phyloP scores from a whole-genome alignment of 306 rosid genomes.

The Prinsepia uniflora region DNA sequence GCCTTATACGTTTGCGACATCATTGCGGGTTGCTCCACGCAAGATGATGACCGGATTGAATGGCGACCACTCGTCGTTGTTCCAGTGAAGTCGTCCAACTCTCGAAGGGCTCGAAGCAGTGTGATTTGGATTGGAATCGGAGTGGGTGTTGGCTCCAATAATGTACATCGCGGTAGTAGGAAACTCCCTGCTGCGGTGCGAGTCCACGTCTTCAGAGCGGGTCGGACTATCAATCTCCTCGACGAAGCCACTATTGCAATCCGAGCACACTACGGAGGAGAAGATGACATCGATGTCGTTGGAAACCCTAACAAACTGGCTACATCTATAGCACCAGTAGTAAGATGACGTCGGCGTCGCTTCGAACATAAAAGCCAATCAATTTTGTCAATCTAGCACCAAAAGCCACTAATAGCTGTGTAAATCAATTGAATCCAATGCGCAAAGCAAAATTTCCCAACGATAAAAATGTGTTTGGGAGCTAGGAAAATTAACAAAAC shows the following conservation, averaged over 20 bases:
- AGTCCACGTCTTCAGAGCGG: slow-evolving; percentile 26
- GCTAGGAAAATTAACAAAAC: slow-evolving; percentile 18
- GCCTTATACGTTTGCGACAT: slow-evolving; percentile 27
- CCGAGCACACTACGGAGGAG: slow-evolving; percentile 42
- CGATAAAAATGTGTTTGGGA: slow-evolving; percentile 14
- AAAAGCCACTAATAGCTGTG: background rate
- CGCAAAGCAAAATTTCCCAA: background rate
- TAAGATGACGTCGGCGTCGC: slow-evolving; percentile 30
- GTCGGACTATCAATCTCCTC: slow-evolving; percentile 48
- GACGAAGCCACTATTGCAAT: slow-evolving; percentile 59
- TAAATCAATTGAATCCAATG: background rate
- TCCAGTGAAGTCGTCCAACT: slow-evolving; percentile 42
- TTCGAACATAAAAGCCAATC: slow-evolving; percentile 22
- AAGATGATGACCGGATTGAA: slow-evolving; percentile 76
- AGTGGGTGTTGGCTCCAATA: slow-evolving; percentile 50
- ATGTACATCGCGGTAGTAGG: slow-evolving; percentile 59
- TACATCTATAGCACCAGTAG: slow-evolving; percentile 79
- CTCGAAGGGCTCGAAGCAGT: slow-evolving; percentile 29
- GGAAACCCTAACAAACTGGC: slow-evolving; percentile 49
- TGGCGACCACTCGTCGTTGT: slow-evolving; percentile 56
- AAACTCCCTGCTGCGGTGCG: slow-evolving; percentile 34
- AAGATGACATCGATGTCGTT: slow-evolving; percentile 22
- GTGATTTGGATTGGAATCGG: slow-evolving; percentile 27
- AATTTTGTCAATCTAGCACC: background rate
- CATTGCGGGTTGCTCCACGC: slow-evolving; percentile 36